Percentiles rank a stretch among this genome's conserved stretches.
These are phyloP conservation scores for Kodamaea alishanica DNA, from an alignment of 1,139 yeast species.

Conservation along the genomic window DNA sequence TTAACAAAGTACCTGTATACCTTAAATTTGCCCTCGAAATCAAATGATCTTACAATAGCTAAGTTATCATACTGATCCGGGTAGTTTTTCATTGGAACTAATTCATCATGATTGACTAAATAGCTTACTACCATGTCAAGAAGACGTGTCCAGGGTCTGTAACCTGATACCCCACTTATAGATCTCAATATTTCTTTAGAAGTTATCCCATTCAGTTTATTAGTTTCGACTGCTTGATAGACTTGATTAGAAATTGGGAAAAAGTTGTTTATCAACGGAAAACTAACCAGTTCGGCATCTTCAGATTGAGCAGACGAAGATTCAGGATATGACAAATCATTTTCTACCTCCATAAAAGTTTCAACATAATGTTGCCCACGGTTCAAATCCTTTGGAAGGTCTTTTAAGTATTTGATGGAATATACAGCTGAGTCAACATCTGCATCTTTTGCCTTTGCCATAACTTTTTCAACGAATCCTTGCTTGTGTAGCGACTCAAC, in stretches of 20 bases:
- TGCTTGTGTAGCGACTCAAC: slow-evolving; percentile 47
- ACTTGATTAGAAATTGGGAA: slow-evolving; percentile 66
- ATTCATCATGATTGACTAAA: slow-evolving; percentile 22
- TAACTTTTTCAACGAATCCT: slow-evolving; percentile 56
- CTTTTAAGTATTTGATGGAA: slow-evolving; percentile 59
- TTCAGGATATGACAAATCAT: slow-evolving; percentile 2
- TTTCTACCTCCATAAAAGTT: slow-evolving; percentile 6
- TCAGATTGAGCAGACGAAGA: background rate
- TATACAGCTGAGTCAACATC: slow-evolving; percentile 46
- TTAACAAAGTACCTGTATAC: slow-evolving; percentile 63
- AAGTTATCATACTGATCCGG: slow-evolving; percentile 22
- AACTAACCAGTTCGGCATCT: slow-evolving; percentile 1
- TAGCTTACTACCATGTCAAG: slow-evolving; percentile 46
- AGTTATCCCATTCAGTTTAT: slow-evolving; percentile 49
- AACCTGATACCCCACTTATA: slow-evolving; percentile 53
- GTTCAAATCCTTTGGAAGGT: slow-evolving; percentile 36
- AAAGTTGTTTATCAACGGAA: slow-evolving; percentile 45
- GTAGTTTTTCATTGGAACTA: slow-evolving; percentile 22
- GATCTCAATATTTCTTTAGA: slow-evolving; percentile 49
- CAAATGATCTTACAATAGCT: slow-evolving; percentile 59
- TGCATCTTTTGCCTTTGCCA: slow-evolving; percentile 56
- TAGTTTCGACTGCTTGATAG: slow-evolving; percentile 40
- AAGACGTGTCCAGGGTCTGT: slow-evolving; percentile 46
- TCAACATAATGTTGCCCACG: slow-evolving; percentile 25
- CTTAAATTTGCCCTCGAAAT: slow-evolving; percentile 69